A percentile compares a stretch with the other conserved stretches of the same genome.
These are phyloP conservation scores for Mortierella hygrophila DNA, from an alignment of 192 early-diverging fungal genomes.

Conservation along the genomic window DNA sequence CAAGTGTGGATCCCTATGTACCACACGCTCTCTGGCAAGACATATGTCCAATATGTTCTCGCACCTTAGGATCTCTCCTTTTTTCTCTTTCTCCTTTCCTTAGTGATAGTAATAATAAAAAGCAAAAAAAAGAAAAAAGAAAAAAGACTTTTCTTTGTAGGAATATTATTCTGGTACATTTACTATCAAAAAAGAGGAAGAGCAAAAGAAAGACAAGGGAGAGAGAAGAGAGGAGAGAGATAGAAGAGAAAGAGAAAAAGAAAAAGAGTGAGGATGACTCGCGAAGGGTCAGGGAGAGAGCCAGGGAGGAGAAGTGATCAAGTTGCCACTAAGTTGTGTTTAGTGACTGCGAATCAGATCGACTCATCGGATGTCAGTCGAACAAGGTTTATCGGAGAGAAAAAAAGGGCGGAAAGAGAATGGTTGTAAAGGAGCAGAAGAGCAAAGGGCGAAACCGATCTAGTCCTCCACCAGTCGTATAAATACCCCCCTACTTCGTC, in stretches of 20 bases:
- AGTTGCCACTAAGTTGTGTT: not conserved
- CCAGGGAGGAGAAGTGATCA: too few relatives aligned
- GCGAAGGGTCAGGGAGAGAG: not conserved
- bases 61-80: not conserved
- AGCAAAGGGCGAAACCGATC: too few relatives aligned
- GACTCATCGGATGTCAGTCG: not conserved
- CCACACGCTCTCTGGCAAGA: constrained; percentile 26
- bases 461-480: not conserved
- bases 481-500: not conserved
- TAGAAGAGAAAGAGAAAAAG: not conserved
- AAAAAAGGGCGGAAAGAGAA: not conserved
- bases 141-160: not conserved
- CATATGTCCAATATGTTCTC: constrained; percentile 40
- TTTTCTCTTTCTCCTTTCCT: not conserved
- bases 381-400: constrained; percentile 4
- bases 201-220: too few relatives aligned
- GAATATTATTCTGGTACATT: not conserved
- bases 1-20: constrained; percentile 52
- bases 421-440: too few relatives aligned
- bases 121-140: not conserved
- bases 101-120: not conserved
- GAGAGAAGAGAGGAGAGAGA: not conserved
- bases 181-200: too few relatives aligned
- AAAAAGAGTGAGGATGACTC: not conserved
- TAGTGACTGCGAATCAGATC: not conserved